phyloP scores from a whole-genome alignment of 139 green algal species.

The Volvox reticuliferus region DNA sequence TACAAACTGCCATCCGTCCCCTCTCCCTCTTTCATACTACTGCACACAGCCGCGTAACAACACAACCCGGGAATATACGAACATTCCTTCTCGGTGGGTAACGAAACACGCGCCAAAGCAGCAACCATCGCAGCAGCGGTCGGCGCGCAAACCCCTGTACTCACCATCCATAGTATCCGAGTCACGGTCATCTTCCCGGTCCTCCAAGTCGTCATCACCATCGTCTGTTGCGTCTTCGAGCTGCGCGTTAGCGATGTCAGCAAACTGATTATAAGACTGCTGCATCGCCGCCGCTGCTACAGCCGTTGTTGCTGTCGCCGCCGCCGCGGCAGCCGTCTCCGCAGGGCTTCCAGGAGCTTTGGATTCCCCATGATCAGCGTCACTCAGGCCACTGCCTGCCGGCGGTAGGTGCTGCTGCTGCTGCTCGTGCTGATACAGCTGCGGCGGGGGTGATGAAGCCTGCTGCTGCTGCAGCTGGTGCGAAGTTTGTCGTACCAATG shows the following conservation, averaged over 20 bases:
- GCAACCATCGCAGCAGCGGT: too few species aligned
- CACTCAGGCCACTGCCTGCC: neutral
- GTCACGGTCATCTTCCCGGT: slow-evolving; percentile 3
- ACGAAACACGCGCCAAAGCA: too few species aligned
- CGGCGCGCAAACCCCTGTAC: neutral
- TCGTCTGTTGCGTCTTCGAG: slow-evolving; percentile 2
- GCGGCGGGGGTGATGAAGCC: too few species aligned
- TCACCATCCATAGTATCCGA: neutral
- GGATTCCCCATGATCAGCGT: neutral
- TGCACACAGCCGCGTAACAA: too few species aligned
- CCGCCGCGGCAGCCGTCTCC: neutral
- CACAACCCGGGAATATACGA: too few species aligned
- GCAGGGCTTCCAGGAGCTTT: neutral
- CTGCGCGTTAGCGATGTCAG: slow-evolving; percentile 25
- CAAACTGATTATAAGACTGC: slow-evolving; percentile 9
- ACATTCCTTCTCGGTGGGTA: too few species aligned
- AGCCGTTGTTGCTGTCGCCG: neutral
- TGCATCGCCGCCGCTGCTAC: neutral
- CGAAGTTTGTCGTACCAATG: neutral
- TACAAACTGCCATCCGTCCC: too few species aligned
- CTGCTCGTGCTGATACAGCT: neutral
- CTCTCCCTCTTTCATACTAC: too few species aligned
- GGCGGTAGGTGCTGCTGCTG: neutral
- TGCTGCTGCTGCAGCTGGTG: neutral
- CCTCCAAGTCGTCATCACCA: neutral